Evolutionary conservation across 192 early-diverging fungal species (phyloP), one percentile per base, ranked within the genome.

Genomic region (Coemansia sp.): DNA sequence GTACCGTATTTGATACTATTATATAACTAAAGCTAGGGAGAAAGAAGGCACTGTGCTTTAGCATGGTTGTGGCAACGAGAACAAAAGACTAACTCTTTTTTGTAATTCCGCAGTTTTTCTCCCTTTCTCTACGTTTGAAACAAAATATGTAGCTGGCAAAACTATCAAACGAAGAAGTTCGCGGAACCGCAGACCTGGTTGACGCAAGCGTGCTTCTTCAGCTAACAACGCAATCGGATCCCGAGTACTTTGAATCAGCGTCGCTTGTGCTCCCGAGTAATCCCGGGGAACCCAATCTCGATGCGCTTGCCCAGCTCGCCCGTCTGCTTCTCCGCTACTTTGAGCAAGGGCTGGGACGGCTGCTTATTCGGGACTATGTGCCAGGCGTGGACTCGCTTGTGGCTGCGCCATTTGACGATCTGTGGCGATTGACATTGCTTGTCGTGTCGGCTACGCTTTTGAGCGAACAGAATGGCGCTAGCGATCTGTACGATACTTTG

Each of bases 221-320:
- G 45, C 18, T 76, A 6, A 75, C 73, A 8, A 82, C 71, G 1
- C 56, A 64, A 32, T 63, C 79, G 2, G 79, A 82, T 70, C 79
- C 79, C 4, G 79, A 82, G 6, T 76, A 76, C 62, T 82, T 82
- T 71, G 64, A 67, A 26, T 48, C 79, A 5, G 79, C 79, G 1
- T 82, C 79, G 18, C 65, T 82, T n/a, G 79, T 76, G 52, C 67
- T 82, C 15, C 47, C 74, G 12, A 66, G 67, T 18, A 61, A 19
- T 0, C 48, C 36, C 6, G 70, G 67, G 6, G 68, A 74, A 52
- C 70, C 73, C 46, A 81, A 81, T 46, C 57, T 81, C 5, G 78
- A 81, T 39, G 79, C 71, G 5, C 47, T 82, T 9, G 79, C 79
- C 1, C 79, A 82, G 74, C 58, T 82, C 26, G 79, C 79, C 5